phyloP scores from a whole-genome alignment of 805 yeast species.

The Blastobotrys peoriensis region DNA sequence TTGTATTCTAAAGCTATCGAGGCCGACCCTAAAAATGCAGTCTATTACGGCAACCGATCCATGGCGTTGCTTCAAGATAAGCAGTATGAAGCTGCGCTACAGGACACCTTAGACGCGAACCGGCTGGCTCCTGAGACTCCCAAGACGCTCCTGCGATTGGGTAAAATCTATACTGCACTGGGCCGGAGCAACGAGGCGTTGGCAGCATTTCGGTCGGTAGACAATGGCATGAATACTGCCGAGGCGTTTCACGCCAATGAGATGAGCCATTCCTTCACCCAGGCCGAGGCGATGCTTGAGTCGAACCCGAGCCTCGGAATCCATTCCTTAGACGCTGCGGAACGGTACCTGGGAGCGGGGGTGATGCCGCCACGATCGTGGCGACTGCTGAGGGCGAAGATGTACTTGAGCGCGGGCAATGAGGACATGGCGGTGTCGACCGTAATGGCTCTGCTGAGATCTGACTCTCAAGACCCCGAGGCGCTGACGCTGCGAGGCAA shows the following conservation, averaged over 20 bases:
- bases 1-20: constrained; percentile 32
- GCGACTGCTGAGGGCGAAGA: constrained; percentile 29
- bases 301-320: constrained; percentile 27
- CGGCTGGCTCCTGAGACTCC: constrained; percentile 27
- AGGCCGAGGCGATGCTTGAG: constrained; percentile 27
- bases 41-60: constrained; percentile 34
- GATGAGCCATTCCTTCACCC: constrained; percentile 32
- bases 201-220: constrained; percentile 20
- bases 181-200: constrained; percentile 34
- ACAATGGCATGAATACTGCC: constrained; percentile 19
- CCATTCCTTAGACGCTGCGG: constrained; percentile 34
- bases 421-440: constrained; percentile 33
- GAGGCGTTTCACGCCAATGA: constrained; percentile 28
- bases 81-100: constrained; percentile 30
- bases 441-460: constrained; percentile 32
- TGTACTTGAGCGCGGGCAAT: constrained; percentile 26
- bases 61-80: constrained; percentile 34
- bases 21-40: constrained; percentile 31
- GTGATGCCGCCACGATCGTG: constrained; percentile 31
- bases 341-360: constrained; percentile 30
- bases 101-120: constrained; percentile 30
- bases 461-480: constrained; percentile 33
- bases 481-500: constrained; percentile 35
- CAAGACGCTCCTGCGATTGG: constrained; percentile 33
- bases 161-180: constrained; percentile 29